Conservation (phyloP, 306 rosid genomes). For the Castanea crenata region DNA sequence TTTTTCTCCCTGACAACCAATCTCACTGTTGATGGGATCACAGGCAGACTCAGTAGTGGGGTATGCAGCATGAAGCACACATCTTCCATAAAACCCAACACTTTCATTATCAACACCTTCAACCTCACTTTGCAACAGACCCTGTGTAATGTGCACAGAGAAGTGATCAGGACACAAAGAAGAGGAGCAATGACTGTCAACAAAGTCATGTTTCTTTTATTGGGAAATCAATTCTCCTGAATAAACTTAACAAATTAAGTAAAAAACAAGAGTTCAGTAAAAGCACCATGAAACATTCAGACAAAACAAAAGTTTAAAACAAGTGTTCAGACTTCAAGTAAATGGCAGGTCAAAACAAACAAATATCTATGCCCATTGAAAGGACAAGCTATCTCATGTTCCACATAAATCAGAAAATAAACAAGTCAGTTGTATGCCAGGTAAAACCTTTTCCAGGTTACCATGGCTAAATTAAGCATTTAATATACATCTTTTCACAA, state of each 20-base stretch:
- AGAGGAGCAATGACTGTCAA: not conserved
- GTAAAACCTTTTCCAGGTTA: not conserved
- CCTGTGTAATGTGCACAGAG: constrained; percentile 33
- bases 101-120: constrained; percentile 55
- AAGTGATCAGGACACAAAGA: not conserved
- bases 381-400: not conserved
- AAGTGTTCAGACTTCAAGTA: not conserved
- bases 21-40: constrained; percentile 24
- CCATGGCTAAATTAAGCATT: not conserved
- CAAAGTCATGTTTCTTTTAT: not conserved
- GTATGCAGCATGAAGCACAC: constrained; percentile 50
- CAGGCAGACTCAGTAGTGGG: constrained; percentile 25
- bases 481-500: not conserved
- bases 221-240: not conserved
- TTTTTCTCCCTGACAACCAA: constrained; percentile 30
- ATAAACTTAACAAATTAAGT: not conserved
- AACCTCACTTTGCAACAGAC: constrained; percentile 60
- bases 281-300: not conserved
- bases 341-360: not conserved
- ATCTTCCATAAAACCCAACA: constrained; percentile 67
- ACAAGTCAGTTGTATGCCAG: not conserved
- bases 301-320: not conserved
- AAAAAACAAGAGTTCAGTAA: not conserved
- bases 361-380: not conserved
- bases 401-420: not conserved